Evolutionary conservation across 257 asterid species (phyloP), one percentile per base, ranked within the genome.

Genomic region (Penstemon barbatus): DNA sequence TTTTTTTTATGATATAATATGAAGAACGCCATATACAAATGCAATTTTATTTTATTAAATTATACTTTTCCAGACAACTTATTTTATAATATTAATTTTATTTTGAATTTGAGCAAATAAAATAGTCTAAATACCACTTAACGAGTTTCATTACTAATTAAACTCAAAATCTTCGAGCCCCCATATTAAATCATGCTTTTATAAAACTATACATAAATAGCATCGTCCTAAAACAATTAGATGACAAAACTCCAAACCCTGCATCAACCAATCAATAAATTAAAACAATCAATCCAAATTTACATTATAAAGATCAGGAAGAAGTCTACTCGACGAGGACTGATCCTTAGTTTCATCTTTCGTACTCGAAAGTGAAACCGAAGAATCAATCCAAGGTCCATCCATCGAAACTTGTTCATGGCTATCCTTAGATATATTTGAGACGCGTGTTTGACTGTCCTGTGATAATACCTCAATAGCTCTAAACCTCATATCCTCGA

Each of bases 361-460:
- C 18, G 18, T 78, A 60, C 79, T 75, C 4, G 82, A 71, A 4
- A 78, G 46, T 38, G 95, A 80, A 19, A 58, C 57, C 1, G 98
- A 83, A 9, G 95, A 85, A 70, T 83, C 95, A 2, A 61, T 64
- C 94, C 94, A 88, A 2, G 98, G 97, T 44, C 89, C 96, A 67
- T 82, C 88, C 81, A 69, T 53, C 1, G 97, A 88, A 9, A 70
- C 76, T 41, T 70, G 87, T 4, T 66, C 86, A 54, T 81, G 83
- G 45, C 85, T 70, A n/a, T 76, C 88, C 2, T 69, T 66, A 39
- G 96, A 80, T 65, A 64, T 9, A 4, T 83, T 45, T 5, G 96
- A 81, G 15, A 66, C 72, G 0, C 71, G 79, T 12, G 85, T 77
- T 61, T 84, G 94, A 80, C 90, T 85, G 69, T 93, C 97, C 36